Base-by-base conservation (phyloP, 495 filamentous ascomycete species). In the Rostrohypoxylon terebratum region DNA sequence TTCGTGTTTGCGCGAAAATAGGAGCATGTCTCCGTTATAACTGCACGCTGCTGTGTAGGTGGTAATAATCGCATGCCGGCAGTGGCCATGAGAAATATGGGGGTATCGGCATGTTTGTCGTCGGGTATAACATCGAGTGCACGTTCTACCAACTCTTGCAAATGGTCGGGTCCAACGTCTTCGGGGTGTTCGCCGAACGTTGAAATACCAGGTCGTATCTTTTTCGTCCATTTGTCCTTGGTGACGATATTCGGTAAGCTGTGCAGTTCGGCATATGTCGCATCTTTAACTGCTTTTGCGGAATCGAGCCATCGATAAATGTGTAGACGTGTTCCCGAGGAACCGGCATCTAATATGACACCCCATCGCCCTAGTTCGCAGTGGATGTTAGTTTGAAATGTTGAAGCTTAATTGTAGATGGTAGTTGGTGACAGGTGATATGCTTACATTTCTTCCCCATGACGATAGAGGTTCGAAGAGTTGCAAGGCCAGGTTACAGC, bases 31-130 rank as follows among this genome's bases (percentile, higher is more conserved):
- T 94, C 87, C 61, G 87, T 81, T 28, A 97, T 83, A 20, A 99
- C 82, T 0, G 89, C 84, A 25, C 87, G 86, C 53, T 92, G 90
- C 75, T 98, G 86, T 3, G 84, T 62, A 42, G 91, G 87, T 18
- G 90, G 90, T n/a, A 99, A 85, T 13, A 99, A 84, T 47, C 96
- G 91, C 91, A 99, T 94, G 21, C 96, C 96, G n/a, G 96, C 96
- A 4, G 96, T 99, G 33, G 96, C 96, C 70, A 98, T 92, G 33
- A 99, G 82, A 74, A 97, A 99, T 23, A 99, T 88, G 1, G 96
- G 96, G 0, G 96, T 98, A 58, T 96, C 89, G 59, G 88, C 85
- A 42, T 94, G 86, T 72, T 93, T 91, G 54, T 93, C 86, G 18
- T 83, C 80, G 21, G 96, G 96, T n/a, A 99, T 90, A 28, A 90